phyloP scores from a whole-genome alignment of 495 filamentous ascomycete genomes.

The Neurospora sp. region DNA sequence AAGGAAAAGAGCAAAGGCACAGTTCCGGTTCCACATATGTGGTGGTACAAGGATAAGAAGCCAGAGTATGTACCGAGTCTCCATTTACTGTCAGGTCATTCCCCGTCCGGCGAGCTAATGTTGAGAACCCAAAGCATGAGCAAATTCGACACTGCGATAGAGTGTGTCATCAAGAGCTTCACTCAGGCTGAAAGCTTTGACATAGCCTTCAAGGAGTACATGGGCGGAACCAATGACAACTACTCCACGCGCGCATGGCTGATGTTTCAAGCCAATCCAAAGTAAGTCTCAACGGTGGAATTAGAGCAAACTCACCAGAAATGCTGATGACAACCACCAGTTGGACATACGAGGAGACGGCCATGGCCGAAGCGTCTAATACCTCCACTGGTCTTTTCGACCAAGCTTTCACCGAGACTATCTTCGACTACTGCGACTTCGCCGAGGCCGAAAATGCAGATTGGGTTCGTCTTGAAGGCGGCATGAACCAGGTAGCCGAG shows the following conservation, averaged over 20 bases:
- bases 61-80: background rate
- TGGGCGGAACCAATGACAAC: background rate
- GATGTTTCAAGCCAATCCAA: background rate
- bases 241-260: conserved; percentile 7
- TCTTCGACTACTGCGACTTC: conserved; percentile 28
- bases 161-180: background rate
- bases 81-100: no score
- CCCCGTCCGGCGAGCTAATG: no score
- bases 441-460: background rate
- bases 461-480: conserved; percentile 3
- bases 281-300: background rate
- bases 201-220: background rate
- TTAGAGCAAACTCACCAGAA: background rate
- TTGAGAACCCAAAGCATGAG: background rate
- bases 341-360: background rate
- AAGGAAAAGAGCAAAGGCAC: background rate
- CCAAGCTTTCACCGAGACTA: conserved; percentile 24
- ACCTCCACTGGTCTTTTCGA: conserved; percentile 26
- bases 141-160: background rate
- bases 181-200: background rate
- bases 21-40: background rate
- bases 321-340: background rate
- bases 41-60: background rate
- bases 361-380: conserved; percentile 1
- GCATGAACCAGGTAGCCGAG: conserved; percentile 1